phyloP scores from a whole-genome alignment of 1,139 yeast genomes.

The Taphrina sp. region DNA sequence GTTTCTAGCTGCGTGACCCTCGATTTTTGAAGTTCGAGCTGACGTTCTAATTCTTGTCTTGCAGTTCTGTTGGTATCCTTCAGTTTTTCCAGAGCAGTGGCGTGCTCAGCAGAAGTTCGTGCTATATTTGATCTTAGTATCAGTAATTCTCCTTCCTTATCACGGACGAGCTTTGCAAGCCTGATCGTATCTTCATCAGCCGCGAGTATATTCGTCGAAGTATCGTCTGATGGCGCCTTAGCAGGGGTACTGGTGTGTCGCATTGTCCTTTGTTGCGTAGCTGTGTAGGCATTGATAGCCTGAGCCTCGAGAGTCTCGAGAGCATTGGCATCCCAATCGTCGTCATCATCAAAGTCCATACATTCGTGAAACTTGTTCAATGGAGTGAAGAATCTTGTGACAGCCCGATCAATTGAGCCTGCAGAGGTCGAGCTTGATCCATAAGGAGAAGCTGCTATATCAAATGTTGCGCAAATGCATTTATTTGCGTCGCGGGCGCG shows the following conservation, averaged over 20 bases:
- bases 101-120: slow-evolving; percentile 15
- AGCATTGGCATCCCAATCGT: slow-evolving; percentile 24
- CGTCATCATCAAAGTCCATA: slow-evolving; percentile 26
- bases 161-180: slow-evolving; percentile 3
- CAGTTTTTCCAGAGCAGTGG: slow-evolving; percentile 6
- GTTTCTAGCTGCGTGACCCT: slow-evolving; percentile 3
- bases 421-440: no score
- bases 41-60: background rate
- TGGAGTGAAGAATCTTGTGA: no score
- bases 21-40: slow-evolving; percentile 1
- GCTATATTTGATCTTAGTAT: slow-evolving; percentile 14
- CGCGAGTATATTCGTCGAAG: background rate
- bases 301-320: slow-evolving; percentile 22
- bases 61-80: background rate
- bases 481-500: no score
- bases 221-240: background rate
- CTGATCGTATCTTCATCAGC: background rate
- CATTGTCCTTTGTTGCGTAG: slow-evolving; percentile 9
- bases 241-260: background rate
- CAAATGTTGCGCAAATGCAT: no score
- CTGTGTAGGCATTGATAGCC: slow-evolving; percentile 20
- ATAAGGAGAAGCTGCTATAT: no score
- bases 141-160: slow-evolving; percentile 21
- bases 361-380: no score
- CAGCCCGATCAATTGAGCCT: no score